Evolutionary conservation across 139 green algal genomes (phyloP), one percentile per base, ranked within the genome.

Genomic region (Pleodorina starrii): DNA sequence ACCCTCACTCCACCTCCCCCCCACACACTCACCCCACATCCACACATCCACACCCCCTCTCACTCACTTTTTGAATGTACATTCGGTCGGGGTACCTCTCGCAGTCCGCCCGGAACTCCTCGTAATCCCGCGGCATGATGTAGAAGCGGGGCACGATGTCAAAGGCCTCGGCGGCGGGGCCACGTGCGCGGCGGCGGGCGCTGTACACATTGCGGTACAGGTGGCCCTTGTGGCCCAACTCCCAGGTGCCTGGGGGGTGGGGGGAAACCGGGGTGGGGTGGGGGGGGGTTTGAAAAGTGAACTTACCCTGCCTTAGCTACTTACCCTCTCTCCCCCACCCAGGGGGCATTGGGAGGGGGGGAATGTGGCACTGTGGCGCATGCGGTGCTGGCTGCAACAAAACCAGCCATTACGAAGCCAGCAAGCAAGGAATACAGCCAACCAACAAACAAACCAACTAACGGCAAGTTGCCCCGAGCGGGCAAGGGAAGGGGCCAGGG

Each of bases 201-300:
- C 73, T 87, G 74, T 89, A 93, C 87, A 95, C 83, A 76, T 93
- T 93, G 51, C 88, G 90, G 91, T 94, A 95, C 74, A 95, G 77
- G 83, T 90, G 88, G 88, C 96, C 95, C 88, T 97, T 97, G 38
- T 94, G 90, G 1, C 95, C 95, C 50, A 97, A 88, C 91, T 97
- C 95, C 95, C 94, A 97, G 4, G 95, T 97, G 44, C 94, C 92
- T 94, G 72, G 36, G 40, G 1, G 59, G 36, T 60, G 51, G 77
- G 36, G 71, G 25, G 46, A 2, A 44, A 66, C 17, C 19, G 12
- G 3, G 29, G 63, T 73, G 63, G 63, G 32, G 19, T 11, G n/a
- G 35, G 35, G 50, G 50, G 50, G 14, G 50, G 50, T 25, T 14
- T 14, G 50, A 60, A 60, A 17, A 17, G 50, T 60, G 50, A 17